Conservation (phyloP, 768 basidiomycete genomes). For the Dendrothele bispora region DNA sequence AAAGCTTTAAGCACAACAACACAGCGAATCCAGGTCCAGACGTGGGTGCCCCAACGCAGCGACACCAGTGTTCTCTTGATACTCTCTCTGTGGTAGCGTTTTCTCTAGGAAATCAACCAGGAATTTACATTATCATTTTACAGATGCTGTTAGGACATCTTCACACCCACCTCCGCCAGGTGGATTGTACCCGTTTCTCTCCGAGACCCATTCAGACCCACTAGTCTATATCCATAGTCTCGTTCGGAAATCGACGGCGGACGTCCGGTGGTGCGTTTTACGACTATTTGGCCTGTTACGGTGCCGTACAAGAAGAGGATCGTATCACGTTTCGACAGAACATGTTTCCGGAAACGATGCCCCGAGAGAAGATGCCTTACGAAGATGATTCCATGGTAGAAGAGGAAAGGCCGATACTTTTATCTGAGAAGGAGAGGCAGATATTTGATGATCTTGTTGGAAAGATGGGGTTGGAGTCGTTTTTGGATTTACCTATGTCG, state of each 20-base stretch:
- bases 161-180: too few species aligned
- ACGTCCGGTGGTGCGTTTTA: constrained; percentile 78
- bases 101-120: too few species aligned
- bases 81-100: too few species aligned
- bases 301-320: constrained; percentile 84
- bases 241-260: constrained; percentile 63
- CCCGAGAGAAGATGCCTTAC: constrained; percentile 20
- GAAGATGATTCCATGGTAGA: constrained; percentile 20
- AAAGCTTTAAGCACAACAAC: too few species aligned
- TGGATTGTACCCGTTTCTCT: too few species aligned
- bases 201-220: too few species aligned
- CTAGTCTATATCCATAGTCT: constrained; percentile 62
- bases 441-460: constrained; percentile 54
- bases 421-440: constrained; percentile 21
- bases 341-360: constrained; percentile 56
- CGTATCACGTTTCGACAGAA: constrained; percentile 71
- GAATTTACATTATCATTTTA: too few species aligned
- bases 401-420: constrained; percentile 9
- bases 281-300: constrained; percentile 92
- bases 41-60: too few species aligned
- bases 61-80: too few species aligned
- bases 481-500: constrained; percentile 85
- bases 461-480: constrained; percentile 52
- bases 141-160: too few species aligned
- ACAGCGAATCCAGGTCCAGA: too few species aligned